Conservation (phyloP, 352 stramenopile genomes). For the Pythium pyrilobum region DNA sequence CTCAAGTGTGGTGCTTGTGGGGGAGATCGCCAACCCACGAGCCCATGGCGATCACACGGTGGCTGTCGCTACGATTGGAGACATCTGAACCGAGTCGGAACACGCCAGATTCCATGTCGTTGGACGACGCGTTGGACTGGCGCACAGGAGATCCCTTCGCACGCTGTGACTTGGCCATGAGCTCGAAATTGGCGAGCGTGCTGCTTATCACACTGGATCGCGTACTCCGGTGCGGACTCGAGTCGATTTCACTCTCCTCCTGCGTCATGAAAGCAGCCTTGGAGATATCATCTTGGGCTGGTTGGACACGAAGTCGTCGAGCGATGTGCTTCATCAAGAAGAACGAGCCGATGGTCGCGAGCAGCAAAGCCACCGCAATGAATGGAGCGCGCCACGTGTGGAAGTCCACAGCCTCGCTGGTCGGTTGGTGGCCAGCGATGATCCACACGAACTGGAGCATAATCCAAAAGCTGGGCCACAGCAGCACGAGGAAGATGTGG, state of each 20-base stretch:
- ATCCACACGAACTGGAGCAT: slow-evolving; percentile 56
- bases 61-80: slow-evolving; percentile 3
- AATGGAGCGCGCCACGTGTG: slow-evolving; percentile 37
- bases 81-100: slow-evolving; percentile 14
- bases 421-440: slow-evolving; percentile 45
- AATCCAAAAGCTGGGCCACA: slow-evolving; percentile 53
- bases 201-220: slow-evolving; percentile 18
- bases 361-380: slow-evolving; percentile 27
- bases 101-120: slow-evolving; percentile 6
- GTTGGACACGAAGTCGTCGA: slow-evolving; percentile 15
- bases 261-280: slow-evolving; percentile 2
- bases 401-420: slow-evolving; percentile 54
- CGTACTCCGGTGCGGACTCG: slow-evolving; percentile 3
- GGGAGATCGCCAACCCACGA: slow-evolving; percentile 13
- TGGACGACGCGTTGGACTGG: slow-evolving; percentile 5
- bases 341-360: slow-evolving; percentile 36
- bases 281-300: neutral
- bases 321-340: slow-evolving; percentile 35
- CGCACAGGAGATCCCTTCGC: slow-evolving; percentile 1
- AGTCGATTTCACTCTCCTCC: neutral
- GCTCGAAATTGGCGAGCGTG: slow-evolving; percentile 32
- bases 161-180: slow-evolving; percentile 30
- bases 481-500: slow-evolving; percentile 50
- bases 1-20: neutral
- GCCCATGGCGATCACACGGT: slow-evolving; percentile 16